Evolutionary conservation across 2,329 filamentous ascomycete genomes (phyloP), one percentile per base, ranked within the genome.

Genomic region (Leptographium radiaticola): DNA sequence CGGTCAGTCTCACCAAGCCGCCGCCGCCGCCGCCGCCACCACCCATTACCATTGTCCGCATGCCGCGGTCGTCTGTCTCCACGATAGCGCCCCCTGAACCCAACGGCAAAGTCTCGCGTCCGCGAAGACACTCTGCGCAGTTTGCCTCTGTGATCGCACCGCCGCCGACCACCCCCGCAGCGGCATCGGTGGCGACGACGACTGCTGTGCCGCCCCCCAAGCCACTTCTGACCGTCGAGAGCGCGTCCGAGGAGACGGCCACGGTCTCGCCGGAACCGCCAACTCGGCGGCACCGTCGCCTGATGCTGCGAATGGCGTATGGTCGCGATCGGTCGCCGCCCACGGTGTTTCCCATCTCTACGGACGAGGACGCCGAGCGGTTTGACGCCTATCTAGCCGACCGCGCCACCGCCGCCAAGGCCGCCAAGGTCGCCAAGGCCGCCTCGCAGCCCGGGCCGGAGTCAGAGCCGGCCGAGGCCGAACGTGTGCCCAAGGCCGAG

Each of bases 221-320:
- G 48, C 48, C 44, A 10, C 16, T 20, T 5, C 25, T n/a, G 16
- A 30, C 40, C 0, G 42, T 20, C 5, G 39, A 45, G 50, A 52
- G 33, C 40, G 25, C 25, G 45, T 8, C 45, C 25, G 16, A 15
- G 45, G 11, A 20, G 45, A 15, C 45, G 34, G 34, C 34, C 12
- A 13, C 34, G 9, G 34, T 36, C 9, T 51, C 55, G 25, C 51
- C 53, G 11, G 53, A 55, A 39, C 36, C 51, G 6, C 16, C 18
- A 30, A 31, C 6, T 10, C 48, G 46, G 18, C 30, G 16, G 2
- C 44, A 33, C 15, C 31, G 46, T 12, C 42, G 58, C 4, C 52
- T 59, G 18, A 58, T 59, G 58, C 52, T 58, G 1, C 54, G 51
- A 11, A 18, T 58, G 6, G 53, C 56, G 1, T 54, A 36, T 6